These are phyloP conservation scores for Ophiocordyceps sinensis DNA, from an alignment of 2,329 filamentous ascomycete species.

Conservation along the genomic window DNA sequence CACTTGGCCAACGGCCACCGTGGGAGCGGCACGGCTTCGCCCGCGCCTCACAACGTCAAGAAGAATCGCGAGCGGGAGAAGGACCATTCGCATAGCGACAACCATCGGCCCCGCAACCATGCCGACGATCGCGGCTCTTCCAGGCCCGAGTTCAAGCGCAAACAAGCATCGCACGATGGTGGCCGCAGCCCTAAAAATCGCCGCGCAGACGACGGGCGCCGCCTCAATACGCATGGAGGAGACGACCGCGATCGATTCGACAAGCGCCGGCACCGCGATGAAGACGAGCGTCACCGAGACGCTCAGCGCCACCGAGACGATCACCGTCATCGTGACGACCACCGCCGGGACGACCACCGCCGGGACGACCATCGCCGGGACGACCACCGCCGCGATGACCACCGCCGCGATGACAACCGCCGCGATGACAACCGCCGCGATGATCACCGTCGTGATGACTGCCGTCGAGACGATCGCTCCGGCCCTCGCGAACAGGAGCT, in stretches of 20 bases:
- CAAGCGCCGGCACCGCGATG: conserved; percentile 9
- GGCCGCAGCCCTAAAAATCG: conserved; percentile 27
- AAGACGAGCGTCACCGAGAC: conserved; percentile 13
- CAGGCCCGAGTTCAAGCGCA: conserved; percentile 44
- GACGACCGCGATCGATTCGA: conserved; percentile 22
- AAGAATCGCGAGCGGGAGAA: conserved; percentile 34
- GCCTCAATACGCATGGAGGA: conserved; percentile 19
- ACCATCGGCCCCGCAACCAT: conserved; percentile 35
- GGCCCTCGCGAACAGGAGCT: conserved; percentile 10
- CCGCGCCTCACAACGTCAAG: conserved; percentile 37
- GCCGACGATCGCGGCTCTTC: conserved; percentile 36
- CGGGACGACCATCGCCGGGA: conserved; percentile 16
- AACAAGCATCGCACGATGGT: conserved; percentile 37
- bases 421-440: conserved; percentile 11
- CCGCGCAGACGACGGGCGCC: conserved; percentile 24
- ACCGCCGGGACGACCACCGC: conserved; percentile 19
- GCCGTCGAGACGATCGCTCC: conserved; percentile 8
- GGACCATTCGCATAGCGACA: conserved; percentile 29
- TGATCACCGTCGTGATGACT: conserved; percentile 9
- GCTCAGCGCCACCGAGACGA: conserved; percentile 21
- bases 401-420: conserved; percentile 18
- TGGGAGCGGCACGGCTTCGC: conserved; percentile 54
- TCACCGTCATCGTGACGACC: conserved; percentile 10
- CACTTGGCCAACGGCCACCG: conserved; percentile 44
- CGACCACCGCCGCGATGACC: conserved; percentile 16